phyloP scores from a whole-genome alignment of 1,139 yeast species.

The Wickerhamomyces sp. region DNA sequence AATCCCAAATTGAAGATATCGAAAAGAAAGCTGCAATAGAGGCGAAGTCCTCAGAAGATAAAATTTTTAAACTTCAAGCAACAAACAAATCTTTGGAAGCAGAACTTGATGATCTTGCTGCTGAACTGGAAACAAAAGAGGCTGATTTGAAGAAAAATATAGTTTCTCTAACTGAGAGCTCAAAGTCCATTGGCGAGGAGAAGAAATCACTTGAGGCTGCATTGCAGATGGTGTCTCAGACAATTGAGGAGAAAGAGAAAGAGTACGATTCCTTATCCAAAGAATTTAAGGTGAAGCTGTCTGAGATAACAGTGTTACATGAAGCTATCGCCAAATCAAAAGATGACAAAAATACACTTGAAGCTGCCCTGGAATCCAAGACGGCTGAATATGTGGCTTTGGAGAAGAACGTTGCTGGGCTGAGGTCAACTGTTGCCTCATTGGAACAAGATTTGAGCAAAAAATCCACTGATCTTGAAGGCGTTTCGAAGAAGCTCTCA shows the following conservation, averaged over 20 bases:
- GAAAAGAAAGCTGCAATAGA: neutral
- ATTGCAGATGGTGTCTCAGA: constrained; percentile 26
- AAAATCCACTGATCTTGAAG: constrained; percentile 7
- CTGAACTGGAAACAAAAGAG: constrained; percentile 18
- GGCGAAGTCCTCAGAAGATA: neutral
- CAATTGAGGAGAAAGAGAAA: constrained; percentile 26
- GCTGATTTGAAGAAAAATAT: constrained; percentile 14
- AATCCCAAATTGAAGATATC: too few relatives aligned
- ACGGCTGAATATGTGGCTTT: constrained; percentile 1
- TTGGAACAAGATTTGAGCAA: constrained; percentile 3
- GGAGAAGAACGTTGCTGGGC: constrained; percentile 1
- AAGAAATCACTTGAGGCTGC: constrained; percentile 26
- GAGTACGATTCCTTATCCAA: constrained; percentile 19
- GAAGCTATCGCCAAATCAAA: constrained; percentile 3
- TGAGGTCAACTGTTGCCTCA: constrained; percentile 7
- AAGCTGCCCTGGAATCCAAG: neutral
- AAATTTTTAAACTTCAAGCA: constrained; percentile 6
- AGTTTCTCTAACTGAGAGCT: constrained; percentile 11
- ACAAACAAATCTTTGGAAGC: constrained; percentile 7
- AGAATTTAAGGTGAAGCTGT: constrained; percentile 10
- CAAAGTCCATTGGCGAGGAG: constrained; percentile 24
- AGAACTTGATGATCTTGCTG: constrained; percentile 20
- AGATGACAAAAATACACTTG: constrained; percentile 4
- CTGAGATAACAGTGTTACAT: constrained; percentile 11
- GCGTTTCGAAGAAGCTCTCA: constrained; percentile 10